Evolutionary conservation across 371 early-diverging fungal genomes (phyloP).

Genomic region (Syncephalis fuscata): DNA sequence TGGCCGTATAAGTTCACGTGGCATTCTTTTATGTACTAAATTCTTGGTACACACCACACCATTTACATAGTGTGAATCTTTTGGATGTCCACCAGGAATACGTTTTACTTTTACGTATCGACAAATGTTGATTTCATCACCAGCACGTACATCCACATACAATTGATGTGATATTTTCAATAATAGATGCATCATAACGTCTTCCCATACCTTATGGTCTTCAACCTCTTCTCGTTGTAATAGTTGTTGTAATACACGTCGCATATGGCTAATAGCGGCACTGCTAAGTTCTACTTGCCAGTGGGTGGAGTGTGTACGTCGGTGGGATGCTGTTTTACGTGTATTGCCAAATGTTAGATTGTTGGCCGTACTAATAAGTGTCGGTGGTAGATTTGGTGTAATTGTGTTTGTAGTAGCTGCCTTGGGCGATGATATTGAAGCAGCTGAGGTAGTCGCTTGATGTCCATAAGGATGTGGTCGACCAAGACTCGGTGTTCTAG

Average conservation of each 20-base stretch:
- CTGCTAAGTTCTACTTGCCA: constrained; percentile 25
- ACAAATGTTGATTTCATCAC: constrained; percentile 74
- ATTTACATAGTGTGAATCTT: constrained; percentile 57
- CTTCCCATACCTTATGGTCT: constrained; percentile 42
- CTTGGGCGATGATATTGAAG: too few relatives aligned
- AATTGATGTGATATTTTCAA: constrained; percentile 44
- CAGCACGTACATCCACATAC: constrained; percentile 41
- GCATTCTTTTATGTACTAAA: constrained; percentile 79
- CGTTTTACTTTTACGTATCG: constrained; percentile 84
- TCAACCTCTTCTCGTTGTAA: constrained; percentile 14
- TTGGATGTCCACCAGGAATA: constrained; percentile 67
- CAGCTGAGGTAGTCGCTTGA: too few relatives aligned
- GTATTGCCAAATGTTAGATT: too few relatives aligned
- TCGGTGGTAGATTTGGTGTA: too few relatives aligned
- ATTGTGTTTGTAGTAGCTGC: too few relatives aligned
- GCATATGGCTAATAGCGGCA: constrained; percentile 45
- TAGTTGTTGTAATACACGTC: constrained; percentile 35
- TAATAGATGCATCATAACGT: constrained; percentile 44
- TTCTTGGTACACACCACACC: constrained; percentile 79
- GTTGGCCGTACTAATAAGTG: too few relatives aligned
- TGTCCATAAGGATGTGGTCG: too few relatives aligned
- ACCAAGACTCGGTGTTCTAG: too few relatives aligned
- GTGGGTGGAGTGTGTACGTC: neutral
- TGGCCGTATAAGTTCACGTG: constrained; percentile 38
- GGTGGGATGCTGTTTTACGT: too few relatives aligned